phyloP scores from a whole-genome alignment of 306 rosid genomes.

The Hippophae rhamnoides region DNA sequence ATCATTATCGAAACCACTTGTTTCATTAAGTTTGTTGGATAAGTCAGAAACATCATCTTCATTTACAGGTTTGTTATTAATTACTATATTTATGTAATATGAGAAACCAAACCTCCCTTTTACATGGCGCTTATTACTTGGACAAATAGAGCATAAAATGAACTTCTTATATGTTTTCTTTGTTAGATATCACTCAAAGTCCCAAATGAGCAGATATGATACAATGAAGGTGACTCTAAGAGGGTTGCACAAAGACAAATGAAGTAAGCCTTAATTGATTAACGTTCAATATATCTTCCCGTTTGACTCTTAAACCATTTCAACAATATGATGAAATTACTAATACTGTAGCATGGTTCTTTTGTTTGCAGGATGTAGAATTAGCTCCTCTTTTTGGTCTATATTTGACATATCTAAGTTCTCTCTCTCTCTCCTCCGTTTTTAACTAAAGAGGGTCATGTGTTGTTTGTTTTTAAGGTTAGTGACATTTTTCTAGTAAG shows the following conservation, averaged over 20 bases:
- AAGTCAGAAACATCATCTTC: constrained; percentile 2
- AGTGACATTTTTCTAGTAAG: no score
- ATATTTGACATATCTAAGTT: no score
- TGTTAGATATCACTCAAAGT: not conserved
- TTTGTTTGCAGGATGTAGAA: no score
- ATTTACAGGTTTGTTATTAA: constrained; percentile 6
- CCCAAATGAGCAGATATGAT: not conserved
- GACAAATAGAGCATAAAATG: not conserved
- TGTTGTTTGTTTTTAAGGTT: no score
- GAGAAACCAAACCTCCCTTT: not conserved
- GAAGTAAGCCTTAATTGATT: not conserved
- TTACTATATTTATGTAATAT: not conserved
- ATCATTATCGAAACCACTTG: constrained; percentile 11
- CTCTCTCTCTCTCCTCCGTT: no score
- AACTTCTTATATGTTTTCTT: not conserved
- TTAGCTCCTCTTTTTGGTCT: no score
- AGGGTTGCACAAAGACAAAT: not conserved
- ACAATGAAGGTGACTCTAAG: not conserved
- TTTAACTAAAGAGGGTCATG: no score
- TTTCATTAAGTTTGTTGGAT: constrained; percentile 12
- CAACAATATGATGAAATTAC: no score
- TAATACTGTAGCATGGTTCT: no score
- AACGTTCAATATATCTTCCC: no score
- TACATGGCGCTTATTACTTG: no score
- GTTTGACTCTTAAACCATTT: no score